phyloP scores from a whole-genome alignment of 2,329 filamentous ascomycete species.

The Fusarium tuaranense region DNA sequence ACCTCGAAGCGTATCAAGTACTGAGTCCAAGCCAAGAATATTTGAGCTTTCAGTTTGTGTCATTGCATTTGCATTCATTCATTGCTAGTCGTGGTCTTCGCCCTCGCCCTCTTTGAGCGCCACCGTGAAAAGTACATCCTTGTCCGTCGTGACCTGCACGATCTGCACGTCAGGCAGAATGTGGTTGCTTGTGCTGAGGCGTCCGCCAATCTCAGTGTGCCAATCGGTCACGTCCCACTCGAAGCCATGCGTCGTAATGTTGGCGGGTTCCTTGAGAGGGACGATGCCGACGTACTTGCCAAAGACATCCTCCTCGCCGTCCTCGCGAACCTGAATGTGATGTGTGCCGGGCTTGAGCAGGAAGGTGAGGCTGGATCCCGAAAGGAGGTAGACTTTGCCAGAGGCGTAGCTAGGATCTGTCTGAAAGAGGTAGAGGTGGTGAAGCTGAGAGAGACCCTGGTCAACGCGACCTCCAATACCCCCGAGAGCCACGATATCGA shows the following conservation, averaged over 20 bases:
- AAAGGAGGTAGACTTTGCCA: slow-evolving; percentile 81
- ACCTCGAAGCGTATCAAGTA: slow-evolving; percentile 11
- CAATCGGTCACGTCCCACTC: slow-evolving; percentile 93
- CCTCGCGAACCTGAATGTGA: slow-evolving; percentile 71
- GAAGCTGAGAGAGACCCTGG: slow-evolving; percentile 89
- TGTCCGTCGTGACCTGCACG: slow-evolving; percentile 72
- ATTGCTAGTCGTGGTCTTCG: slow-evolving; percentile 48
- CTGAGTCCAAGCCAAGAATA: slow-evolving; percentile 7
- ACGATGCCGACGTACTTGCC: slow-evolving; percentile 88
- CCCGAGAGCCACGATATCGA: slow-evolving; percentile 83
- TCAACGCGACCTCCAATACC: slow-evolving; percentile 92
- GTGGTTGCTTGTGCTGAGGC: slow-evolving; percentile 85
- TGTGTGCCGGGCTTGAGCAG: slow-evolving; percentile 79
- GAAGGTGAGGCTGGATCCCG: slow-evolving; percentile 84
- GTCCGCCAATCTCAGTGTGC: slow-evolving; percentile 80
- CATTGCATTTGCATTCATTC: neutral
- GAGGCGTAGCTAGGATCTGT: slow-evolving; percentile 58
- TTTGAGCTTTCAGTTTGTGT: slow-evolving; percentile 5
- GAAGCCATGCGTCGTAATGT: slow-evolving; percentile 83
- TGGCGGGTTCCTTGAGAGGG: slow-evolving; percentile 81
- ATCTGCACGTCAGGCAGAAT: slow-evolving; percentile 69
- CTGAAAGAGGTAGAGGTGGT: slow-evolving; percentile 81
- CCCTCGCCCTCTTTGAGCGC: slow-evolving; percentile 62
- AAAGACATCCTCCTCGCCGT: slow-evolving; percentile 65
- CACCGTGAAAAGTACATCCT: slow-evolving; percentile 80